These are phyloP conservation scores for Ceratocystis cubensis DNA, from an alignment of 2,329 filamentous ascomycete genomes.

Conservation along the genomic window DNA sequence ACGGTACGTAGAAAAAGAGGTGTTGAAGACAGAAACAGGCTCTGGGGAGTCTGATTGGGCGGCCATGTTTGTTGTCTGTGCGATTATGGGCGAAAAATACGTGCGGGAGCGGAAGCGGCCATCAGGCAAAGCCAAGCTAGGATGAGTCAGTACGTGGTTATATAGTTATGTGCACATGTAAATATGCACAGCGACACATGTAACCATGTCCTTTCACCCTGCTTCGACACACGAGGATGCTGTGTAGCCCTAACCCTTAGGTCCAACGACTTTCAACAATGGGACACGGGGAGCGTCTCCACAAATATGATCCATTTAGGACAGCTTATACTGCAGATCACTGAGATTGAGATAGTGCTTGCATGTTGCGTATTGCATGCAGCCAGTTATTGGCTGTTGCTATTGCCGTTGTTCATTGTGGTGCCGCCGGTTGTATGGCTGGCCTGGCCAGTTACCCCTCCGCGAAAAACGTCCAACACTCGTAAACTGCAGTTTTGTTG, in stretches of 20 bases:
- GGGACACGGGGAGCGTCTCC: too few species aligned
- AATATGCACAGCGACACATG: too few species aligned
- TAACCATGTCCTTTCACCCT: too few species aligned
- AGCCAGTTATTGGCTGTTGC: too few species aligned
- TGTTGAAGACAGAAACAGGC: constrained; percentile 41
- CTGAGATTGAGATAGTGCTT: too few species aligned
- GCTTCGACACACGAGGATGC: neutral
- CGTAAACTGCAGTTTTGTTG: neutral
- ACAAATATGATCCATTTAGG: too few species aligned
- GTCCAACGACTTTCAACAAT: neutral
- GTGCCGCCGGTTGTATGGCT: neutral
- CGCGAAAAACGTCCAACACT: neutral
- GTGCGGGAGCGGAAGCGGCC: neutral
- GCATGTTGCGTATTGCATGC: too few species aligned
- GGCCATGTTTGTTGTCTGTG: constrained; percentile 19
- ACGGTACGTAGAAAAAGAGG: constrained; percentile 45
- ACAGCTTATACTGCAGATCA: too few species aligned
- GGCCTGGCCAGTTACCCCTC: neutral
- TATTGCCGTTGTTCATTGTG: too few species aligned
- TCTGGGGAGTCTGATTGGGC: constrained; percentile 19
- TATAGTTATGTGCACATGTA: too few species aligned
- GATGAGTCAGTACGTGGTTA: too few species aligned
- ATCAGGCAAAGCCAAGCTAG: too few species aligned
- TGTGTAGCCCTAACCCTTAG: neutral
- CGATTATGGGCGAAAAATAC: neutral